Evolutionary conservation across 345 rosid species (phyloP).

Genomic region (Murraya paniculata): DNA sequence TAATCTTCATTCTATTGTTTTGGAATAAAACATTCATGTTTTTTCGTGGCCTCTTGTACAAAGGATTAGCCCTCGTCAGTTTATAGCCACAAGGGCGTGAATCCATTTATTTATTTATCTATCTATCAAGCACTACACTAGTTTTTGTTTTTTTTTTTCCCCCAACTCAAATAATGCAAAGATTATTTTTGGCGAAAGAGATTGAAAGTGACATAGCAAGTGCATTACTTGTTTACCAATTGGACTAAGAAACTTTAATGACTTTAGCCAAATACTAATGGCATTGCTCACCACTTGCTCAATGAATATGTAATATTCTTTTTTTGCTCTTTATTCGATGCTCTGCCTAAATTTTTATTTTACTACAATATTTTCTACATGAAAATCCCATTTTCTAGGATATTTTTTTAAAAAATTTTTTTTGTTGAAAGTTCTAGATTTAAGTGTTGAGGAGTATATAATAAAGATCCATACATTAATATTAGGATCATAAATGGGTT

Average conservation of each 20-base stretch:
- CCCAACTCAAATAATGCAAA: background rate
- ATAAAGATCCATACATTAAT: too few relatives aligned
- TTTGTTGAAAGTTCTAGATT: too few relatives aligned
- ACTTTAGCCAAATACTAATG: background rate
- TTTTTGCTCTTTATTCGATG: background rate
- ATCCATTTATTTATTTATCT: background rate
- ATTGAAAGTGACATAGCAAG: background rate
- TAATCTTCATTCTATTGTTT: too few relatives aligned
- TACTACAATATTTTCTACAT: too few relatives aligned
- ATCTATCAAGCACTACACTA: background rate
- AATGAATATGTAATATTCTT: background rate
- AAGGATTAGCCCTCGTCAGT: background rate
- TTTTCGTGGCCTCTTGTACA: background rate
- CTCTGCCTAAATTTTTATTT: too few relatives aligned
- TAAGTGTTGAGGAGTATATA: too few relatives aligned
- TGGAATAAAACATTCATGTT: too few relatives aligned
- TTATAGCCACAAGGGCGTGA: slow-evolving; percentile 8
- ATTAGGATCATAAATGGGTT: too few relatives aligned
- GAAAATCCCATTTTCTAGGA: too few relatives aligned
- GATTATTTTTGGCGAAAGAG: background rate
- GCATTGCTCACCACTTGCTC: background rate
- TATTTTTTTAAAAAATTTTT: too few relatives aligned
- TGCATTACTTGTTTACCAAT: background rate
- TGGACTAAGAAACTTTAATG: background rate
- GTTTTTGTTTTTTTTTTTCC: background rate